These are phyloP conservation scores for Tylopilus sp. DNA, from an alignment of 768 basidiomycete genomes.

Conservation along the genomic window DNA sequence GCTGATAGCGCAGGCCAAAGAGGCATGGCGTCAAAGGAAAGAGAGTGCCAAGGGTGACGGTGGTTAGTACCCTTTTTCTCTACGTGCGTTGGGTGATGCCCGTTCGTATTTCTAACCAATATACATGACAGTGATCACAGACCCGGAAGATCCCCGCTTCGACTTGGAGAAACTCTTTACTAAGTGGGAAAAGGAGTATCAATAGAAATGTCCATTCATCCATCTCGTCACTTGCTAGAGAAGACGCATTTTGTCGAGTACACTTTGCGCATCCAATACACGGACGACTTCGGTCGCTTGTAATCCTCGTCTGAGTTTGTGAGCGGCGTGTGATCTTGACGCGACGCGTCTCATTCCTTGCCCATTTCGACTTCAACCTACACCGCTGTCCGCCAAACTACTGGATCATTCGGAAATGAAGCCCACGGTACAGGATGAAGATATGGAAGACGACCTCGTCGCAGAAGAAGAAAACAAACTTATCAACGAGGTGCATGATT, in stretches of 20 bases:
- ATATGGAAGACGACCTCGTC: constrained; percentile 73
- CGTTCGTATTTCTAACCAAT: constrained; percentile 8
- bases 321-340: constrained; percentile 5
- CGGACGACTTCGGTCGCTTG: neutral
- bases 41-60: constrained; percentile 47
- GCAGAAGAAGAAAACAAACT: constrained; percentile 87
- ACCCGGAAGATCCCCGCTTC: constrained; percentile 94
- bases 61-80: constrained; percentile 42
- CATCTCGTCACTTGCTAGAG: constrained; percentile 25
- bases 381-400: neutral
- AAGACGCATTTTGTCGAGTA: constrained; percentile 13
- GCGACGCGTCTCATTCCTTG: constrained; percentile 25
- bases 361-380: neutral
- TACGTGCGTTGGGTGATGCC: too few species aligned
- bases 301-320: neutral
- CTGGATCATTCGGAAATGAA: constrained; percentile 35
- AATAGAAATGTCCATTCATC: constrained; percentile 37
- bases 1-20: constrained; percentile 81
- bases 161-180: constrained; percentile 89
- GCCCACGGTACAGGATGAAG: constrained; percentile 49
- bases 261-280: constrained; percentile 8
- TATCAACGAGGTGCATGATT: constrained; percentile 74
- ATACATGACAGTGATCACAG: constrained; percentile 66
- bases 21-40: constrained; percentile 84
- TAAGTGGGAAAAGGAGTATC: constrained; percentile 68